These are phyloP conservation scores for Salix udensis DNA, from an alignment of 345 rosid species.

Conservation along the genomic window DNA sequence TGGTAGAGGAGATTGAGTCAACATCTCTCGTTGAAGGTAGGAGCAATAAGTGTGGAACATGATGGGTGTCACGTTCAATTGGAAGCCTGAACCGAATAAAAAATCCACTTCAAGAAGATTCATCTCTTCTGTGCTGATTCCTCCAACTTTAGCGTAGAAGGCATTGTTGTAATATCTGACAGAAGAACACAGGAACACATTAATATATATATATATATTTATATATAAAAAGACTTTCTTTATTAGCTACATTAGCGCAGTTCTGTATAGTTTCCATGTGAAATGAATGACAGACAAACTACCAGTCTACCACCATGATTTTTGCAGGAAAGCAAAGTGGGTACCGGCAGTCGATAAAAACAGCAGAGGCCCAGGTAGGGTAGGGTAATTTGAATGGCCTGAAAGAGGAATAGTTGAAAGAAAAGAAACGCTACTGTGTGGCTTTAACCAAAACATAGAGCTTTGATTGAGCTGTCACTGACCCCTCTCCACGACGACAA, in stretches of 20 bases:
- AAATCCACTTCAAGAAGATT: constrained; percentile 73
- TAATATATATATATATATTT: neutral
- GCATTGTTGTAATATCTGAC: constrained; percentile 61
- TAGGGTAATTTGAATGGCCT: neutral
- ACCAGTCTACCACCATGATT: constrained; percentile 8
- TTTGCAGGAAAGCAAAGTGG: neutral
- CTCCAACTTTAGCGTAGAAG: constrained; percentile 64
- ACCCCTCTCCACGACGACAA: constrained; percentile 8
- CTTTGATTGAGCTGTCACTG: constrained; percentile 31
- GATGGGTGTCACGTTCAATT: constrained; percentile 55
- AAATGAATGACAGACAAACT: constrained; percentile 20
- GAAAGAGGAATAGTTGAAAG: neutral
- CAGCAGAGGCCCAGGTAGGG: constrained; percentile 12
- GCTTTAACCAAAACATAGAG: neutral
- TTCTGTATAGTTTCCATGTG: neutral
- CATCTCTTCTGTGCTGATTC: constrained; percentile 66
- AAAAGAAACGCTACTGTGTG: neutral
- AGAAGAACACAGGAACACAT: neutral
- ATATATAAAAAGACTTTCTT: neutral
- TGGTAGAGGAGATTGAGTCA: constrained; percentile 33
- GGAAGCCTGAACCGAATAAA: constrained; percentile 61
- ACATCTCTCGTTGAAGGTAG: constrained; percentile 49
- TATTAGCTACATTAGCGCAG: neutral
- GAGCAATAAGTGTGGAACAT: constrained; percentile 49
- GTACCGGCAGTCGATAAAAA: neutral